phyloP scores from a whole-genome alignment of 2,329 filamentous ascomycete species.

The Aspergillus intermedius region DNA sequence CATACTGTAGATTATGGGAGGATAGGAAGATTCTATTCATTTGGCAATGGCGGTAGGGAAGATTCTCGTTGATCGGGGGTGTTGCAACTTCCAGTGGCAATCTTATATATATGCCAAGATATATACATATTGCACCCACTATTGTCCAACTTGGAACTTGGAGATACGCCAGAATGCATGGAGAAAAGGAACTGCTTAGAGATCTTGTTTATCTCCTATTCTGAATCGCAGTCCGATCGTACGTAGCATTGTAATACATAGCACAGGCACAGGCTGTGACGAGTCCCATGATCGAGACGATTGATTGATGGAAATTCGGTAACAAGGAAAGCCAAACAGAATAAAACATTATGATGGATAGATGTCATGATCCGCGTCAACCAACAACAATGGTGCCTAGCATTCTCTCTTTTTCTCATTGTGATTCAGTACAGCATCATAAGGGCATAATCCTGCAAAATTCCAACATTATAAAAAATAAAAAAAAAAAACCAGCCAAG shows the following conservation, averaged over 20 bases:
- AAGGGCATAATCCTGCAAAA: conserved; percentile 20
- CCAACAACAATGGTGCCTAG: conserved; percentile 13
- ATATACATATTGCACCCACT: no score
- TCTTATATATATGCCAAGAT: no score
- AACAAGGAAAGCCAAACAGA: not conserved
- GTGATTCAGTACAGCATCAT: conserved; percentile 31
- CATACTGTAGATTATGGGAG: not conserved
- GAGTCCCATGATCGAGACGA: not conserved
- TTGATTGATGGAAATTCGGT: not conserved
- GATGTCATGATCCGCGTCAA: not conserved
- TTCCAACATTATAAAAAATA: conserved; percentile 10
- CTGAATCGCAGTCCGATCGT: no score
- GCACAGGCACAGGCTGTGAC: not conserved
- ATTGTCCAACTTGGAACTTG: no score
- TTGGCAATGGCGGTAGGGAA: no score
- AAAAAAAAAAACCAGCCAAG: conserved; percentile 28
- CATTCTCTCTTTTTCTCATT: conserved; percentile 18
- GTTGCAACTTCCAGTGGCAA: no score
- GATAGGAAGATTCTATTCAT: not conserved
- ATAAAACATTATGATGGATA: conserved; percentile 5
- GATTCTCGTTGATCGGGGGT: no score
- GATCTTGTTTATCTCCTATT: no score
- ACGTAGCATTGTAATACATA: no score
- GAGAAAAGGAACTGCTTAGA: no score
- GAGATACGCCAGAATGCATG: no score